Base-by-base conservation (phyloP, 1,284 basidiomycete species). In the Megacollybia platyphylla region DNA sequence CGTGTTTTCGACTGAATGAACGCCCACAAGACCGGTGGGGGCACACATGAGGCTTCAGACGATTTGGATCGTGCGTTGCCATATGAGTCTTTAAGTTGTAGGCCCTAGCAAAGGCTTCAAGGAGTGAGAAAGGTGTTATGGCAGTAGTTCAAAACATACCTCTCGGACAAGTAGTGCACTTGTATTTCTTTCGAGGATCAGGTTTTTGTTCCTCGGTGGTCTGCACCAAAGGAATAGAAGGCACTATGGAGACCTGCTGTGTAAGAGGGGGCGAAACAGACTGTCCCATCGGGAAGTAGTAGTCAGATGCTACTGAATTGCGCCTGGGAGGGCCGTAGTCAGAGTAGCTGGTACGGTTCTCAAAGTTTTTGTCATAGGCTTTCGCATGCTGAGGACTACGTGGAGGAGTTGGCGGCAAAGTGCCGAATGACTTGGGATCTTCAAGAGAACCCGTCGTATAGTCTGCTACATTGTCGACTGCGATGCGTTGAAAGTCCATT, bases 11-110 rank as follows among this genome's bases (percentile, higher is more conserved):
- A 51, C 83, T 87, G 60, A 92, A 92, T 2, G 86, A 84, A 42
- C 89, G 79, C 8, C 81, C 83, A 52, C 88, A 92, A 8, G 76
- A 73, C 39, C 73, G 70, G 58, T 90, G 84, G 35, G 80, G 80
- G 57, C 88, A 92, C 28, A 80, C 71, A 54, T 86, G 85, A 1
- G 87, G 87, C 64, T 92, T 92, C 39, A 81, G 65, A 43, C 88
- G 72, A 58, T 87, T 82, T 13, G 88, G 87, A 55, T 91, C 87
- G 59, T 92, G 88, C 2, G 88, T 92, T 4, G 82, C 81, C 68
- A 88, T 78, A 58, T 92, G 88, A 0, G 89, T 92, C 66, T 91
- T 91, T 45, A 92, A 62, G 52, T 92, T 92, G 61, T 85, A 92
- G 0, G 87, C 87, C n/a, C 88, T 71, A 15, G 87, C 88, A 53